Evolutionary conservation across 257 asterid species (phyloP), one percentile per base, ranked within the genome.

Genomic region (Capsicum rhomboideum): DNA sequence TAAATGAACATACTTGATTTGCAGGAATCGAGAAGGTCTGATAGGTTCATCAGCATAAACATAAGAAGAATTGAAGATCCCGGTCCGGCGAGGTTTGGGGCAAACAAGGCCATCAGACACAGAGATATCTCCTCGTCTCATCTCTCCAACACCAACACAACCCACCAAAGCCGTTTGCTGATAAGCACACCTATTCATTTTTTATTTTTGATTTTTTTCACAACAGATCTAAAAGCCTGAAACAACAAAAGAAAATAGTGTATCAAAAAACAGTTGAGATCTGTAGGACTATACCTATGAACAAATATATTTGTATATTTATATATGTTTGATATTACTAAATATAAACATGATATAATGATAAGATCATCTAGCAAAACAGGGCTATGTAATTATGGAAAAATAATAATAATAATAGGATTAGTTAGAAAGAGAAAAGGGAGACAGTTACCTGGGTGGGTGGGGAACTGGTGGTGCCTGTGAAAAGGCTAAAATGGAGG

Each of bases 51-150:
- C 40, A 34, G 40, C 40, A 34, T 3, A 34, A 34, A 34, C 40
- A 34, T 34, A 34, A 34, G 40, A 34, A 34, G 40, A 34, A 34
- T 34, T 52, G 5, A 26, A 8, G 12, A 26, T 0, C 44, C 18
- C 26, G 6, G 26, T 17, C 40, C 59, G 37, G 40, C 83, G 83
- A 80, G 83, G 83, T 49, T 80, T 80, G 83, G 83, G 83, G 29
- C 58, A 80, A 61, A 80, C 83, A 23, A 80, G 59, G 23, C 58
- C 83, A 79, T 37, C 56, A 34, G 23, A 80, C 4, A 79, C 69
- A 18, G 83, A 56, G 20, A 61, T 20, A 31, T 80, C 64, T 79
- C 83, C 71, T 21, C 54, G 79, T 71, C 34, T 72, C 28, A 72
- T 44, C 13, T 72, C 58, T 72, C 80, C 80, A 44, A 44, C 80